phyloP scores from a whole-genome alignment of 805 yeast species.

The Kazachstania psychrophila region DNA sequence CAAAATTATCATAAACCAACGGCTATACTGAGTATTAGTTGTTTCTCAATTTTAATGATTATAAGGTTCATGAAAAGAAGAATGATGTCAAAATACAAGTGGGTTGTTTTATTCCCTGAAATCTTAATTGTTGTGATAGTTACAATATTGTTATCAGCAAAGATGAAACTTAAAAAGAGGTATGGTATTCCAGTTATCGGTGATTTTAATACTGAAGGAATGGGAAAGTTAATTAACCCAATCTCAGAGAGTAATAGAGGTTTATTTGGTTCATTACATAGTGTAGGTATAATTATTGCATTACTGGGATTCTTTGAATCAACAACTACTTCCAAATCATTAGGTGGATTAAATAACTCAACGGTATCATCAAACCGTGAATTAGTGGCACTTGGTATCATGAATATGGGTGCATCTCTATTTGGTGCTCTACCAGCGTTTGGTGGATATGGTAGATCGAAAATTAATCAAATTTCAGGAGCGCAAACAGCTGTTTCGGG shows the following conservation, averaged over 20 bases:
- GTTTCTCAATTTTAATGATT: constrained; percentile 39
- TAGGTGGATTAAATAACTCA: constrained; percentile 62
- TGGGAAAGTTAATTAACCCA: constrained; percentile 47
- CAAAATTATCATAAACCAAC: constrained; percentile 49
- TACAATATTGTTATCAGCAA: constrained; percentile 44
- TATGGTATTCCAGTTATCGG: constrained; percentile 67
- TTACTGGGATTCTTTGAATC: constrained; percentile 87
- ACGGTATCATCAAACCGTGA: constrained; percentile 77
- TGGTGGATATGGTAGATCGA: constrained; percentile 94
- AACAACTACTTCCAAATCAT: constrained; percentile 82
- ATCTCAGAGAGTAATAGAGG: constrained; percentile 38
- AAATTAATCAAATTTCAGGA: constrained; percentile 78
- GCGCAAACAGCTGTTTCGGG: constrained; percentile 84
- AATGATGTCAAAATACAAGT: constrained; percentile 29
- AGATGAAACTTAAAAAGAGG: constrained; percentile 38
- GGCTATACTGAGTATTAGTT: constrained; percentile 44
- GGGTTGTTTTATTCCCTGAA: constrained; percentile 69
- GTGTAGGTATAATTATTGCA: constrained; percentile 70
- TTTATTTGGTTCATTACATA: constrained; percentile 46
- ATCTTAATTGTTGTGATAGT: constrained; percentile 65
- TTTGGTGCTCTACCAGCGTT: constrained; percentile 77
- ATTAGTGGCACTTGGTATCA: constrained; percentile 76
- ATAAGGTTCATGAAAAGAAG: constrained; percentile 36
- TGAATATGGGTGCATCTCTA: constrained; percentile 52
- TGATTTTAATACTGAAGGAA: constrained; percentile 41